Conservation (phyloP, 1,284 basidiomycete genomes). For the Irpex sp. region DNA sequence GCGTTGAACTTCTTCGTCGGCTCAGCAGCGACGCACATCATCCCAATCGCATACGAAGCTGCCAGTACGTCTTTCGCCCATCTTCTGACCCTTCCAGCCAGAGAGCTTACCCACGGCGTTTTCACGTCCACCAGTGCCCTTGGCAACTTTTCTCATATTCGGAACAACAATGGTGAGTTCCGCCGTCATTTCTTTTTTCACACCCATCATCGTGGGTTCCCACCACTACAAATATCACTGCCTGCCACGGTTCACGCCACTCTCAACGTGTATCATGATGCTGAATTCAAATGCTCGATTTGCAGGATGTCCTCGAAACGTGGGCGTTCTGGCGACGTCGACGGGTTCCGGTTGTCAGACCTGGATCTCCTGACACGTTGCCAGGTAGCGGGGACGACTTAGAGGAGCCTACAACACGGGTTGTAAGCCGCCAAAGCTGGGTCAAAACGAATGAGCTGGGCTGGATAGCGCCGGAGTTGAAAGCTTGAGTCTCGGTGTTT, state of each 20-base stretch:
- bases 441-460: not conserved
- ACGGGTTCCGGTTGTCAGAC: not conserved
- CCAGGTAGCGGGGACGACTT: not conserved
- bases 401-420: not conserved
- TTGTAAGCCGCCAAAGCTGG: not conserved
- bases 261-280: not conserved
- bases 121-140: conserved; percentile 14
- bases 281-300: not conserved
- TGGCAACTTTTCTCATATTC: conserved; percentile 15
- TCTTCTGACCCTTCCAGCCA: not conserved
- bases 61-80: conserved; percentile 14
- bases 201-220: not conserved
- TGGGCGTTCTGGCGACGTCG: conserved; percentile 5
- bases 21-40: conserved; percentile 12
- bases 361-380: not conserved
- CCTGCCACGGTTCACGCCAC: not conserved
- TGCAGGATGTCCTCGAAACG: conserved; percentile 7
- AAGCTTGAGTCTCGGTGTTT: not conserved
- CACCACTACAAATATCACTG: not conserved
- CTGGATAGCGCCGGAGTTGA: not conserved
- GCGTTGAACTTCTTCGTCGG: conserved; percentile 14
- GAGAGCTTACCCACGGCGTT: not conserved
- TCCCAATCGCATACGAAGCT: conserved; percentile 19
- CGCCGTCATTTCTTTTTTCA: not conserved
- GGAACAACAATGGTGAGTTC: conserved; percentile 8